Evolutionary conservation across 2,329 filamentous ascomycete species (phyloP), one percentile per base, ranked within the genome.

Genomic region (Ophiostoma populinum): DNA sequence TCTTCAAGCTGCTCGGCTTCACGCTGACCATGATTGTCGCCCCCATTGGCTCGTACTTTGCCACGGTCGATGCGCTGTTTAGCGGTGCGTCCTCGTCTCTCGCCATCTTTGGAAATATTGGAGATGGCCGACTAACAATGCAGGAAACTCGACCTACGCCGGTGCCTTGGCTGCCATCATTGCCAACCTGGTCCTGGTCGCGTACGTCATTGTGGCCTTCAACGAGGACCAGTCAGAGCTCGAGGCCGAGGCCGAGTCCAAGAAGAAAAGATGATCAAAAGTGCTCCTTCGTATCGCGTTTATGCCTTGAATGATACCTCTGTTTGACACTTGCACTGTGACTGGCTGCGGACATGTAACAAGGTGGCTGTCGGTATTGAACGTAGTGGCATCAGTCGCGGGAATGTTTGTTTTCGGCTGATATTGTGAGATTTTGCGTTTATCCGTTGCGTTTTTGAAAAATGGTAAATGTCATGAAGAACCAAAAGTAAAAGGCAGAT

Each of bases 191-290:
- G 83, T 98, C 4, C 61, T 98, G 34, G 69, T 95, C 38, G 74
- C 68, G n/a, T 98, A 95, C 55, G 72, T 95, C 28, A 60, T 94
- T 38, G 82, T 93, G 15, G 90, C 90, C 4, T 86, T 93, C 69
- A 75, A 68, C 41, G 90, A 98, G 54, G 90, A 95, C 49, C 59
- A 69, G 45, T 57, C 58, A 3, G 64, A 67, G 13, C 55, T 57
- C 43, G 40, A 61, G 59, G 26, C 24, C 7, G 33, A 20, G 17
- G 46, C 57, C 46, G 48, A 63, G 36, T 52, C 47, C 35, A 70
- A 68, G 54, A 71, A 71, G 49, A 55, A 61, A 29, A 54, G 58
- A 42, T 66, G 46, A 4, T 24, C 9, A 17, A 7, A 25, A 12
- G 20, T 19, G 7, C 8, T 15, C 16, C 19, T 6, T 30, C n/a